phyloP scores from a whole-genome alignment of 306 rosid species.

The Vachellia collinsii region DNA sequence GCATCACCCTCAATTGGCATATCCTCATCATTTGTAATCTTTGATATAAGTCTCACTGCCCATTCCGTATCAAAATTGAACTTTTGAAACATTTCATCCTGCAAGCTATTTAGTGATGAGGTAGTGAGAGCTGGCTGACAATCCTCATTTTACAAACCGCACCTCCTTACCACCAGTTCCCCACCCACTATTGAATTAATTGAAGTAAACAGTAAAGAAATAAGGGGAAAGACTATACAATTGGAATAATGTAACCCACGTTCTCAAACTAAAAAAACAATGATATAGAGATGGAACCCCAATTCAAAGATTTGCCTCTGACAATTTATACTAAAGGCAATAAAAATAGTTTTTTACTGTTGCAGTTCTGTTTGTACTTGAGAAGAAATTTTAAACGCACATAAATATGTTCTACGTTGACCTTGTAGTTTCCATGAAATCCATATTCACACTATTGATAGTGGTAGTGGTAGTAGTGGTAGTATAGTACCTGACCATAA shows the following conservation, averaged over 20 bases:
- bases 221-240: conserved; percentile 4
- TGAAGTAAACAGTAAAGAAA: neutral
- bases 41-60: conserved; percentile 94
- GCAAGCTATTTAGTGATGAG: conserved; percentile 67
- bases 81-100: conserved; percentile 98
- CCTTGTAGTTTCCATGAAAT: conserved; percentile 5
- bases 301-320: conserved; percentile 23
- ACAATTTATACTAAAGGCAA: conserved; percentile 18
- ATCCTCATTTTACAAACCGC: conserved; percentile 21
- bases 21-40: conserved; percentile 89
- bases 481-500: conserved; percentile 93
- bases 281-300: neutral
- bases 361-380: conserved; percentile 15
- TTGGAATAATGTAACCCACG: conserved; percentile 5
- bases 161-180: neutral
- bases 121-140: conserved; percentile 31
- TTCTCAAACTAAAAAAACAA: neutral
- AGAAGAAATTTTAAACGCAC: conserved; percentile 24
- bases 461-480: conserved; percentile 37
- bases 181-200: conserved; percentile 17
- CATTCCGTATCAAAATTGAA: conserved; percentile 96
- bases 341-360: neutral
- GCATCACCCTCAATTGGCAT: conserved; percentile 88
- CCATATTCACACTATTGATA: neutral
- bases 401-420: neutral